Evolutionary conservation across 1,284 basidiomycete species (phyloP), one percentile per base, ranked within the genome.

Genomic region (Takashimella koratensis): DNA sequence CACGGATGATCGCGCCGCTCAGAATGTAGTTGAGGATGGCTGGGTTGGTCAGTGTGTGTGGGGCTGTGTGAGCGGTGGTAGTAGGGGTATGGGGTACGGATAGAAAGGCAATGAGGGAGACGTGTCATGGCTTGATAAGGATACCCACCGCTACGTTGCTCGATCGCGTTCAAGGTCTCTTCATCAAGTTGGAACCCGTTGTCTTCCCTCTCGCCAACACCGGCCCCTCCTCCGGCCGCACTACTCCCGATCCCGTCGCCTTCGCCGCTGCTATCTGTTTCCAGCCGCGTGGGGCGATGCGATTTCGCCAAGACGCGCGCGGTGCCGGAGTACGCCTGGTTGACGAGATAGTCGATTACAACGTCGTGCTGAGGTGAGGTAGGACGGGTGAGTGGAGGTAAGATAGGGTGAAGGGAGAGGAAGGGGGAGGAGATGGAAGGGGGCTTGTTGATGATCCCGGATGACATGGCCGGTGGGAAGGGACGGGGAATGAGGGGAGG

Each of bases 351-450:
- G 53, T 74, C 68, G n/a, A 71, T 51, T 20, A 74, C 64, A n/a
- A 74, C 58, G 54, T 71, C 68, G 56, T 73, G 70, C 72, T 74
- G 55, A 12, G 10, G n/a, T n/a, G n/a, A n/a, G n/a, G n/a, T n/a
- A n/a, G n/a, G n/a, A n/a, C n/a, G n/a, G n/a, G n/a, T n/a, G n/a
- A n/a, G n/a, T n/a, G n/a, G n/a, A 16, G 24, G 19, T 23, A 22
- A 26, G 19, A 27, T 25, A 22, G 22, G 22, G 6, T 3, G 43
- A 30, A 12, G 30, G 11, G 6, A 16, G n/a, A 42, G 13, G 21
- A 26, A 1, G n/a, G 19, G 20, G 39, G 5, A 10, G 25, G 2
- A 45, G 30, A 36, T 36, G 30, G 30, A 36, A 36, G 16, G 30
- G 30, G 30, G 16, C 16, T 36, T 36, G 30, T 8, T 36, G 30